Percentiles rank a stretch among this genome's conserved stretches.
Evolutionary conservation across 2,329 filamentous ascomycete genomes (phyloP).

Genomic region (Emericellopsis atlantica): DNA sequence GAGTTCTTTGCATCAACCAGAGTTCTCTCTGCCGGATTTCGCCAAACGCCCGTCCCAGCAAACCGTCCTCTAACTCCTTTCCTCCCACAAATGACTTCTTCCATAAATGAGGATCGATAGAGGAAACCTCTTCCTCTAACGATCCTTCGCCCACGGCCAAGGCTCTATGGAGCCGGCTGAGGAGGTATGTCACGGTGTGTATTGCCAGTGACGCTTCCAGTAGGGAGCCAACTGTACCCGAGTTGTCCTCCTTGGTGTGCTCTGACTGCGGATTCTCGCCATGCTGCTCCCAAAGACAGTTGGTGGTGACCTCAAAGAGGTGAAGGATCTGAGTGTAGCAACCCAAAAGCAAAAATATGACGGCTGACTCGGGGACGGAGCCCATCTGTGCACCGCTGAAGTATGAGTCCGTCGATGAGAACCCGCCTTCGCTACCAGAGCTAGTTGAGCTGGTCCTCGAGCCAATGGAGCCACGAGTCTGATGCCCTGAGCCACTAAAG

Average conservation of each 20-base stretch:
- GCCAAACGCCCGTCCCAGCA: background rate
- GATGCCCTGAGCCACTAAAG: background rate
- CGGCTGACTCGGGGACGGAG: background rate
- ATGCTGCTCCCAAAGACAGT: background rate
- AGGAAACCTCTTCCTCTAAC: background rate
- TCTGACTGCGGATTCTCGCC: background rate
- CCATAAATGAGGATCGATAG: background rate
- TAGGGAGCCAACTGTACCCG: background rate
- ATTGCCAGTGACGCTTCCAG: background rate
- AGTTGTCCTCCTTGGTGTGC: background rate
- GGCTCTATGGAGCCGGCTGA: background rate
- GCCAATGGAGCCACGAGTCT: background rate
- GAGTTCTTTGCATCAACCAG: background rate
- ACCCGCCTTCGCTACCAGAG: background rate
- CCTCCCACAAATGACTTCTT: background rate
- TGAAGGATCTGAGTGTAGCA: background rate
- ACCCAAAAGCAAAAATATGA: background rate
- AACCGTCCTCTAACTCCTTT: background rate
- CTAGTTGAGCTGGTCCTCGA: background rate
- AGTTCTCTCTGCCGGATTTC: background rate
- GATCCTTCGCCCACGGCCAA: background rate
- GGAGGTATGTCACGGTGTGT: background rate
- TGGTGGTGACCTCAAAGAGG: background rate
- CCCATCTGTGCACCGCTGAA: background rate
- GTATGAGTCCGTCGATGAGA: background rate